Base-by-base conservation (phyloP, 768 basidiomycete species). In the Amanita brunnescens region DNA sequence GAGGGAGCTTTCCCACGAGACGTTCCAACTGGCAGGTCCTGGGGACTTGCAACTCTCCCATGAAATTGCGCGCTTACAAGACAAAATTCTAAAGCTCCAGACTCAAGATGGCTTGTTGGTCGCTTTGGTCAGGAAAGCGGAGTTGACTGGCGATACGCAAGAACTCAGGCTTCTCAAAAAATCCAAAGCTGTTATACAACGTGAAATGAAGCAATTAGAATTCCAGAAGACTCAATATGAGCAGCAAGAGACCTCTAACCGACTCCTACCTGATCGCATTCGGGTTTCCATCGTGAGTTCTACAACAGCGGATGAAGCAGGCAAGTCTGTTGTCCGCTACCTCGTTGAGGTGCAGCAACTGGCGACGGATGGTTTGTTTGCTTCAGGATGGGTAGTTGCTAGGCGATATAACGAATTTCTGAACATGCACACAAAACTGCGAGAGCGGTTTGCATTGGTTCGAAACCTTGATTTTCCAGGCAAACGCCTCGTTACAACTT, bases 181-280 rank as follows among this genome's bases (percentile, higher is more conserved):
- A 59, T 94, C 92, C 2, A 89, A 87, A 63, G 76, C 84, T 7
- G 80, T 89, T 0, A 79, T 98, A 70, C 79, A 74, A 13, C 74
- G 91, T 51, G 93, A 98, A 60, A 70, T 93, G 35, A 76, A 93
- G 26, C 85, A 91, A 60, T 70, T 93, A 2, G 74, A 77, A 49
- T 96, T 98, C 66, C 94, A 96, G 67, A 91, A 87, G 67, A 76
- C 78, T 9, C 94, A 97, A 61, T 97, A 91, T 62, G 89, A 95
- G 62, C 88, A 91, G 61, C 94, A 97, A 65, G 92, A 96, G 61
- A 74, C 80, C n/a, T 89, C 90, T 20, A 96, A 93, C 61, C 78
- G 87, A 14, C 78, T 98, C 2, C 69, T 91, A 20, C 86, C 92
- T 1, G 83, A 87, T 20, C 77, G 90, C 26, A 98, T 93, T 3